phyloP scores from a whole-genome alignment of 2,329 filamentous ascomycete genomes.

The Aureobasidium leucospermi region DNA sequence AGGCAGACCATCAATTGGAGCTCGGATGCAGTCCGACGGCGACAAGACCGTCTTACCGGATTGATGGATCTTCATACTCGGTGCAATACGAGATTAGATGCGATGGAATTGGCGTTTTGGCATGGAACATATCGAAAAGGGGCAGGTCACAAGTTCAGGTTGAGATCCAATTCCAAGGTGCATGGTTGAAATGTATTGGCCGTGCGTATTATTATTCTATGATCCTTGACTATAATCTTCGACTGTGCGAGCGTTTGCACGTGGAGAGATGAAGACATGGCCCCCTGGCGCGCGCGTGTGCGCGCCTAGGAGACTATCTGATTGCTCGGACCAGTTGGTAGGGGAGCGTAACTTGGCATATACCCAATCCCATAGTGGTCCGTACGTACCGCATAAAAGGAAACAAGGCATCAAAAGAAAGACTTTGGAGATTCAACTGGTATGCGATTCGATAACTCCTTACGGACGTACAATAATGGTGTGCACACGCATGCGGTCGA shows the following conservation, averaged over 20 bases:
- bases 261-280: neutral
- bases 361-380: neutral
- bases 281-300: neutral
- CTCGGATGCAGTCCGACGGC: slow-evolving; percentile 9
- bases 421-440: neutral
- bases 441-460: neutral
- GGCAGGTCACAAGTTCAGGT: neutral
- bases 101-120: slow-evolving; percentile 2
- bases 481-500: neutral
- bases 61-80: neutral
- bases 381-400: neutral
- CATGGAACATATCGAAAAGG: neutral
- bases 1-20: neutral
- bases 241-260: neutral
- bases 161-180: neutral
- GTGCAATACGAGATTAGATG: neutral
- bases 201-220: neutral
- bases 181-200: neutral
- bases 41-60: slow-evolving; percentile 9
- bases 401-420: neutral
- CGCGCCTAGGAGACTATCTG: neutral
- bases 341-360: neutral
- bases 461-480: neutral
- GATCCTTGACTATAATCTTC: neutral
- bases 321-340: neutral